phyloP scores from a whole-genome alignment of 768 basidiomycete genomes.

The Tulasnella sp. region DNA sequence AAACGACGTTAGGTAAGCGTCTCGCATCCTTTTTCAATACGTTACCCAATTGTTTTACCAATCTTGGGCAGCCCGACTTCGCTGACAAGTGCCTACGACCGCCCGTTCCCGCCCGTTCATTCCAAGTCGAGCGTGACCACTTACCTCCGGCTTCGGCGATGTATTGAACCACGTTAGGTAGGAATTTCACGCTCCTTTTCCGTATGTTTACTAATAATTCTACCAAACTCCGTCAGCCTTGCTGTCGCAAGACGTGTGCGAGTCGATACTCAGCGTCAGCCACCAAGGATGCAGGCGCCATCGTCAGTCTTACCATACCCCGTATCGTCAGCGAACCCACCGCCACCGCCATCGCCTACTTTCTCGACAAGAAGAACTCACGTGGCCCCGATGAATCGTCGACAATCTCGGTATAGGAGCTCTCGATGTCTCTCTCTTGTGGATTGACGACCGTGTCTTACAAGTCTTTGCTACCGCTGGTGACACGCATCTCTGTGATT shows the following conservation, averaged over 20 bases:
- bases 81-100: no score
- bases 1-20: no score
- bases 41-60: no score
- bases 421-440: constrained; percentile 95
- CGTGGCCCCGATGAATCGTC: constrained; percentile 61
- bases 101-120: no score
- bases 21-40: no score
- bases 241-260: constrained; percentile 96
- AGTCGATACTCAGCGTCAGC: constrained; percentile 99
- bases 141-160: no score
- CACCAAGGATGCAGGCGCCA: constrained; percentile 95
- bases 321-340: constrained; percentile 98
- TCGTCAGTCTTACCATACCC: constrained; percentile 90
- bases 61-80: no score
- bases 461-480: constrained; percentile 88
- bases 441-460: constrained; percentile 90
- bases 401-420: constrained; percentile 99
- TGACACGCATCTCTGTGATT: constrained; percentile 92
- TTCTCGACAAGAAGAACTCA: constrained; percentile 84
- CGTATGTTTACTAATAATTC: no score
- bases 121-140: no score
- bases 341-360: constrained; percentile 95
- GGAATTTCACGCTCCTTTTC: no score
- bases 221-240: constrained; percentile 42
- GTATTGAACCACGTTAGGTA: no score